Conservation (phyloP, 2,329 filamentous ascomycete species). For the Diaporthe eres region DNA sequence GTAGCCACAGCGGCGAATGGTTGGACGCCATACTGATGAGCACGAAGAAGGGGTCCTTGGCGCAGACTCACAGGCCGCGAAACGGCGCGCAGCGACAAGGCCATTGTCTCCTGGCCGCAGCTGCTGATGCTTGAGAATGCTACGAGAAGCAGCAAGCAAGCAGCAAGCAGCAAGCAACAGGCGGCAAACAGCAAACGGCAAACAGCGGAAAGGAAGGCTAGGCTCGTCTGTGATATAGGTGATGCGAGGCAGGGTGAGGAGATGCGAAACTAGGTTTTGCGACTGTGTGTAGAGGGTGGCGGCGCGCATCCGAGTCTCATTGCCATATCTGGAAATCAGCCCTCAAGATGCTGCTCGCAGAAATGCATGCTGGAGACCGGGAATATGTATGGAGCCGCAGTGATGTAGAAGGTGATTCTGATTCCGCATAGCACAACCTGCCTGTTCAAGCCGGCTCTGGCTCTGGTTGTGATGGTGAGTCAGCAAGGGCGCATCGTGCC, state of each 20-base stretch:
- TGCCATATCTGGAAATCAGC: slow-evolving; percentile 21
- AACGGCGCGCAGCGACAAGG: slow-evolving; percentile 14
- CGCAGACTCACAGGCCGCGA: slow-evolving; percentile 1
- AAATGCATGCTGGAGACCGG: slow-evolving; percentile 13
- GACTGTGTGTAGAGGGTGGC: not conserved
- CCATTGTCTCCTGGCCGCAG: slow-evolving; percentile 25
- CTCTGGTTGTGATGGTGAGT: slow-evolving; percentile 22
- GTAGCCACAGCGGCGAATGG: slow-evolving; percentile 25
- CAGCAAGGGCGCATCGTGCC: slow-evolving; percentile 24
- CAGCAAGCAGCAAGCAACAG: not conserved
- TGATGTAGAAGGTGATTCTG: not conserved
- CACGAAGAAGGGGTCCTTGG: not conserved
- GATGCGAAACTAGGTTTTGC: not conserved
- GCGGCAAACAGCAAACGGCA: not conserved
- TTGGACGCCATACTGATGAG: slow-evolving; percentile 1
- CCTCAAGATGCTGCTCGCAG: slow-evolving; percentile 5
- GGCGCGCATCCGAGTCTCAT: not conserved
- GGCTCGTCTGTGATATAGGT: not conserved
- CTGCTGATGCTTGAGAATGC: not conserved
- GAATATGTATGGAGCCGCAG: slow-evolving; percentile 20
- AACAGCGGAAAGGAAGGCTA: not conserved
- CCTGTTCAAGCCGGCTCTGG: not conserved
- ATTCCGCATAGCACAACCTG: not conserved
- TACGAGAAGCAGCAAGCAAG: not conserved
- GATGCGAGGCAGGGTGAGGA: not conserved